Base-by-base conservation (phyloP, 805 yeast genomes). In the Candida vaughaniae region DNA sequence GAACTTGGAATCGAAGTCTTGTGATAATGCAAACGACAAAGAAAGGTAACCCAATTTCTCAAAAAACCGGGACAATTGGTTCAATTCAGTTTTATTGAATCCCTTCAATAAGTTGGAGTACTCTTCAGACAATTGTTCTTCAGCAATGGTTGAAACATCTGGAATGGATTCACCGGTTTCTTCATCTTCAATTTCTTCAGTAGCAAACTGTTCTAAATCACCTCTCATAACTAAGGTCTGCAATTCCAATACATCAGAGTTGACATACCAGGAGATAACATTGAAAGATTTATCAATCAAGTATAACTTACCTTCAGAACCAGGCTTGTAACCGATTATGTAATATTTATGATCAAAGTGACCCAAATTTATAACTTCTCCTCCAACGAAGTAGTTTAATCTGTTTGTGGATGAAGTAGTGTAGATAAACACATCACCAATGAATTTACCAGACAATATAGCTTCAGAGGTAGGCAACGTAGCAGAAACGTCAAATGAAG, bases 201-300 rank as follows among this genome's bases (percentile, higher is more conserved):
- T 48, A 12, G 69, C 67, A 44, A 60, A 66, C 47, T 80, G 84
- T 46, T 89, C 96, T 49, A 90, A 66, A 56, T 95, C 98, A 34
- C 97, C 97, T 58, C 99, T 82, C 63, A 91, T 73, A 3, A 91
- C 96, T 39, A 90, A 78, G 1, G 99, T 93, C 71, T 93, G 98
- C 67, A 89, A 90, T 68, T 91, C 98, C 47, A 93, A 74, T 3
- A 93, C 95, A 7, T 89, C 78, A 23, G 91, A 66, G 23, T 95
- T 86, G 35, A 93, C 74, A 53, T 74, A 80, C 71, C 90, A 89
- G 16, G 95, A 78, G 28, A 83, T 69, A 33, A 93, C 82, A 47
- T 85, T 83, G 55, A 89, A 76, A 43, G 91, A 89, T 66, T 89
- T 90, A 68, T 93, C 99, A 44, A 93, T 80, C 51, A 93, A 78